Evolutionary conservation across 2,329 filamentous ascomycete species (phyloP).

Genomic region (Claviceps monticola): DNA sequence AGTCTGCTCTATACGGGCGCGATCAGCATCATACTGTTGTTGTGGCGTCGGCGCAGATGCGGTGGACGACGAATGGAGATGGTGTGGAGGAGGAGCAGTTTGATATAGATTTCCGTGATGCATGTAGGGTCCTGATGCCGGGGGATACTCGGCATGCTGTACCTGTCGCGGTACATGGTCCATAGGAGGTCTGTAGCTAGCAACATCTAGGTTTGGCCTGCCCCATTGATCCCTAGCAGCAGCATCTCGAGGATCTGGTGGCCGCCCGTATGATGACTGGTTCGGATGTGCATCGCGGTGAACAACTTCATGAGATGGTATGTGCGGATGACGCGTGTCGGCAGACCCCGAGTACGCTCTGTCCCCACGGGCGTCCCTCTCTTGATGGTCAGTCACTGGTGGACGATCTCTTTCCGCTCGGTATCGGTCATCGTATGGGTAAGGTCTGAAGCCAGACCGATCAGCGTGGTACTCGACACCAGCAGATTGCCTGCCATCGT

Average conservation of each 20-base stretch:
- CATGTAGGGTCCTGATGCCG: constrained; percentile 24
- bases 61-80: constrained; percentile 18
- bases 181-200: constrained; percentile 22
- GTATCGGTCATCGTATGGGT: constrained; percentile 39
- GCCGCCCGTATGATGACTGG: constrained; percentile 31
- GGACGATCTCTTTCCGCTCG: constrained; percentile 34
- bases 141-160: constrained; percentile 33
- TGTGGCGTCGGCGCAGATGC: constrained; percentile 16
- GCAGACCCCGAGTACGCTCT: constrained; percentile 33
- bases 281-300: constrained; percentile 31
- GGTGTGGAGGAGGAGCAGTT: constrained; percentile 21
- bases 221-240: constrained; percentile 20
- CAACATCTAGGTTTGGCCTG: constrained; percentile 12
- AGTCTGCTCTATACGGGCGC: constrained; percentile 28
- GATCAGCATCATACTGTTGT: constrained; percentile 36
- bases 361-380: constrained; percentile 26
- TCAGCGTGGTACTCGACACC: constrained; percentile 40
- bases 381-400: constrained; percentile 29
- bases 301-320: constrained; percentile 22
- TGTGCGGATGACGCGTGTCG: constrained; percentile 30
- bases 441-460: constrained; percentile 28
- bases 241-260: constrained; percentile 21
- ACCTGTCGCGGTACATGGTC: constrained; percentile 22
- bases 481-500: constrained; percentile 28
- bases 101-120: constrained; percentile 18